Percentiles rank a stretch among this genome's conserved stretches.
These are phyloP conservation scores for Leucosporidium yakuticum DNA, from an alignment of 768 basidiomycete species.

Conservation along the genomic window DNA sequence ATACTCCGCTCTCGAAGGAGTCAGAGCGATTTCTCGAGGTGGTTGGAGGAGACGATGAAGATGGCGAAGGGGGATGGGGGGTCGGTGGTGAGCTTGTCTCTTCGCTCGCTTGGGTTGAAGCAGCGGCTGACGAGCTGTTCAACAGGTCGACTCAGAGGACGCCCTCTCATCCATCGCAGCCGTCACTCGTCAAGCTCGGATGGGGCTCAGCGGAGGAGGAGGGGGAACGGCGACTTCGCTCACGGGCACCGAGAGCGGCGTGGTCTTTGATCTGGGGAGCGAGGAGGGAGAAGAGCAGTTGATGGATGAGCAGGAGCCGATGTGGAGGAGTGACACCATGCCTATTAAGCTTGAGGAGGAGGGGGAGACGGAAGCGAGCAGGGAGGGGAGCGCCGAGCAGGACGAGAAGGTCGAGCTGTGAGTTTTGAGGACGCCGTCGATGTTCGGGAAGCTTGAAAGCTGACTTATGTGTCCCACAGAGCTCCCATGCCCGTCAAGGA, in stretches of 20 bases:
- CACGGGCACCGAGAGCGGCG: background rate
- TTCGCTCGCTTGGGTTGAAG: background rate
- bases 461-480: background rate
- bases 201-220: background rate
- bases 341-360: background rate
- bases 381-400: background rate
- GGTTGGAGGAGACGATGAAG: slow-evolving; percentile 17
- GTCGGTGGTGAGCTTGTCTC: slow-evolving; percentile 9
- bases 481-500: no score
- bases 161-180: slow-evolving; percentile 20
- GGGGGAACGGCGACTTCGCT: background rate
- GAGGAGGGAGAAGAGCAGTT: background rate
- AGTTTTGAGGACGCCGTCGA: background rate
- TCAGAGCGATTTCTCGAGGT: slow-evolving; percentile 19
- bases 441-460: background rate
- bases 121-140: background rate
- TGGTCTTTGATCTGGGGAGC: background rate
- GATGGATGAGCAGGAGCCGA: background rate
- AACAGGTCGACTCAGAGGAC: slow-evolving; percentile 23
- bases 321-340: no score
- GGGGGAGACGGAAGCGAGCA: no score
- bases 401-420: background rate
- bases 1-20: slow-evolving; percentile 14
- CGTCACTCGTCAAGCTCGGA: slow-evolving; percentile 14
- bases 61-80: slow-evolving; percentile 2